phyloP scores from a whole-genome alignment of 2,329 filamentous ascomycete genomes.

The Stachybotrys echinatus region DNA sequence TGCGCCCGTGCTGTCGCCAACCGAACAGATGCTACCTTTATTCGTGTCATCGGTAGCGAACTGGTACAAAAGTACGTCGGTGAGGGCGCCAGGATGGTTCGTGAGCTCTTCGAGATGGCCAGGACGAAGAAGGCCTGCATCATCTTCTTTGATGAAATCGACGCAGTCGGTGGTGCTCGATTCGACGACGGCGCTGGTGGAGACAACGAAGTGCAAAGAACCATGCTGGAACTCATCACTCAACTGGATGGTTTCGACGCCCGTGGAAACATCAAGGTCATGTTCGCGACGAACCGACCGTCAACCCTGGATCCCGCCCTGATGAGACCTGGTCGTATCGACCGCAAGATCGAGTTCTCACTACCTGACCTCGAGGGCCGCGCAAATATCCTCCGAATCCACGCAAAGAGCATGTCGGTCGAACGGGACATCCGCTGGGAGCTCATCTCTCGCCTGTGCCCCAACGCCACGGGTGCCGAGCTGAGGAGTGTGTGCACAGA shows the following conservation, averaged over 20 bases:
- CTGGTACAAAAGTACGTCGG: conserved; percentile 98
- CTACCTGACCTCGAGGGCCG: conserved; percentile 94
- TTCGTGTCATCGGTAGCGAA: conserved; percentile 96
- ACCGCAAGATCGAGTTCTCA: conserved; percentile 98
- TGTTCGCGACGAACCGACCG: conserved; percentile 97
- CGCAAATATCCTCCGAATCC: conserved; percentile 95
- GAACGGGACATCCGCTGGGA: conserved; percentile 99
- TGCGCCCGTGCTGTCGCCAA: conserved; percentile 97
- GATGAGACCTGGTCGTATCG: conserved; percentile 95
- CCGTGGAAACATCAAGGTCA: conserved; percentile 97
- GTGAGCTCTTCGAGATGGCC: conserved; percentile 98
- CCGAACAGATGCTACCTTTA: conserved; percentile 96
- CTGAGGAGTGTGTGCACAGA: conserved; percentile 95
- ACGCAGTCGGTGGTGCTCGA: conserved; percentile 90
- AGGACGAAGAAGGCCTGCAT: conserved; percentile 99
- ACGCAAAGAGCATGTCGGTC: conserved; percentile 99
- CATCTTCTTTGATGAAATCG: conserved; percentile 95
- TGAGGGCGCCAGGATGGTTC: conserved; percentile 96
- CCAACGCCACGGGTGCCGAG: conserved; percentile 95
- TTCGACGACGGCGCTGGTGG: conserved; percentile 96
- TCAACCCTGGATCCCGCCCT: conserved; percentile 94
- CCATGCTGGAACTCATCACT: conserved; percentile 96
- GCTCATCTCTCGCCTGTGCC: conserved; percentile 92
- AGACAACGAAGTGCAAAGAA: conserved; percentile 96
- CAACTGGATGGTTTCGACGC: conserved; percentile 96